These are phyloP conservation scores for Cryphonectria japonica DNA, from an alignment of 2,329 filamentous ascomycete species.

Conservation along the genomic window DNA sequence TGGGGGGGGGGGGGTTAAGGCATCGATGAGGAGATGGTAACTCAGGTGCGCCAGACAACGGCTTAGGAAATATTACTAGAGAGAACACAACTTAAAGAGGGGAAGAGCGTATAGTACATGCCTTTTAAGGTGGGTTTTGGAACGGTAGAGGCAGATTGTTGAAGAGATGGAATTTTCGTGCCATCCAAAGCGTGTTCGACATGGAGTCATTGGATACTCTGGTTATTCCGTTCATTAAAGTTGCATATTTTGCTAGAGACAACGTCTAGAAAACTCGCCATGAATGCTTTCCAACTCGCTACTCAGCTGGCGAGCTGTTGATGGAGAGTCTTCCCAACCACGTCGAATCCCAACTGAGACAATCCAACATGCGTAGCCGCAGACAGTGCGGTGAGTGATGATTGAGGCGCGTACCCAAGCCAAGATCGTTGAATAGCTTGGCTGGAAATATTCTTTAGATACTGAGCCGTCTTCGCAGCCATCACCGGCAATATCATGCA, in stretches of 20 bases:
- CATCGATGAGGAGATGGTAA: background rate
- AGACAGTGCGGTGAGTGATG: conserved; percentile 34
- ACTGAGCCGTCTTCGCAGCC: conserved; percentile 41
- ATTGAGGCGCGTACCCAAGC: conserved; percentile 33
- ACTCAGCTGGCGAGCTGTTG: background rate
- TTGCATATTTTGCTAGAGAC: background rate
- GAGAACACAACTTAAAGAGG: no score
- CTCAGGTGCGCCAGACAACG: no score
- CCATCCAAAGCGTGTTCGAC: background rate
- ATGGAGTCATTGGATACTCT: background rate
- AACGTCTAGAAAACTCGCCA: background rate
- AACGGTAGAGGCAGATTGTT: background rate
- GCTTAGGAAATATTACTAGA: no score
- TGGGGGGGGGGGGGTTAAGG: background rate
- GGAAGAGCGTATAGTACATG: no score
- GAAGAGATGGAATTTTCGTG: background rate
- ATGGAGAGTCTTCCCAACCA: background rate
- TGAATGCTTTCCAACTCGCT: background rate
- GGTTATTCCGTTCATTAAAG: background rate
- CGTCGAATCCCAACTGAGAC: background rate
- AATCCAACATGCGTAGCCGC: conserved; percentile 1
- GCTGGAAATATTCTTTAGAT: conserved; percentile 36
- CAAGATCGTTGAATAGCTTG: conserved; percentile 38
- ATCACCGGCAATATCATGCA: conserved; percentile 35
- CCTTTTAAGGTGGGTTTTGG: background rate